Base-by-base conservation (phyloP, 192 early-diverging fungal species). In the Coemansia sp. region DNA sequence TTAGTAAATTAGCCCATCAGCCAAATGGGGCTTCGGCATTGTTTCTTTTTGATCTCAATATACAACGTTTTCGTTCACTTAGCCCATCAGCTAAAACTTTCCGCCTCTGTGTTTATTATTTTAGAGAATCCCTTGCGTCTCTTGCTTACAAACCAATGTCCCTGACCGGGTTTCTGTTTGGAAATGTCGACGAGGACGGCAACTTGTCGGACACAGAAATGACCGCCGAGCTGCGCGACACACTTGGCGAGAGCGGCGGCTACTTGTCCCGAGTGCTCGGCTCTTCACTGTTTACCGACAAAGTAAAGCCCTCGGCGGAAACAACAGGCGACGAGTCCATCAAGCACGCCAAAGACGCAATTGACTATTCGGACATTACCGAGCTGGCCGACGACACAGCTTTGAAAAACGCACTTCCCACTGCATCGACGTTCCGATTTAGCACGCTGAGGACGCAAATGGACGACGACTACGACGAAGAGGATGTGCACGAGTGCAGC, bases 141-240 rank as follows among this genome's bases (percentile, higher is more conserved):
- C n/a, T 19, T 21, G 4, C 46, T 26, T 3, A 15, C 15, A 14
- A 15, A 3, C 11, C n/a, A 44, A 90, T 90, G 88, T 89, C 87
- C 28, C 82, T 86, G 25, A 84, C 89, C 36, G 82, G 85, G 34
- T 91, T 89, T 71, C 75, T 96, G 51, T 96, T 93, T 75, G 94
- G 94, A 38, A 96, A 96, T 76, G 89, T 96, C 14, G 94, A 94
- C 80, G 88, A 92, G 59, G 83, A 87, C 42, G 94, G 94, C 47
- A 83, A 86, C 42, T 75, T 94, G 8, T 91, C 93, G 11, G 83
- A 88, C 59, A 73, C 50, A 28, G 83, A 81, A 59, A 77, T 88
- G 5, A 82, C 81, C 50, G 62, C 82, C 69, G 86, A 83, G 63
- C 69, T 83, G 7, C 64, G 67, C 53, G 63, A 72, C 46, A 78